Percentiles rank a stretch among this genome's conserved stretches.
Evolutionary conservation across 768 basidiomycete species (phyloP).

Genomic region (Tricholomella constricta): DNA sequence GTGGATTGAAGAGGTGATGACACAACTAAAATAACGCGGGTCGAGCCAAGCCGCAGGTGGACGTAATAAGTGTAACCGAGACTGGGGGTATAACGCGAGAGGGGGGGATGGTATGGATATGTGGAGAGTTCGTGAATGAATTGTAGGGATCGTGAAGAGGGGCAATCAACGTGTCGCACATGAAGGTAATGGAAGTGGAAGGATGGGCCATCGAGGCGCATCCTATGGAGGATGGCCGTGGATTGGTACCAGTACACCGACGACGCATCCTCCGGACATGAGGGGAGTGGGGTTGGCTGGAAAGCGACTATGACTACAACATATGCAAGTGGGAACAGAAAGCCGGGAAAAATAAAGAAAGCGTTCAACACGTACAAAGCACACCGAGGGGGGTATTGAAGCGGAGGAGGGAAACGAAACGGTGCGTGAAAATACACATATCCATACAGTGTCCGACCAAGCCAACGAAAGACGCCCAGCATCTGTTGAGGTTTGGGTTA

Average conservation of each 20-base stretch:
- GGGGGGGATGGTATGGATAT: constrained; percentile 12
- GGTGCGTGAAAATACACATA: constrained; percentile 27
- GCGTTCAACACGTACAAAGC: constrained; percentile 1
- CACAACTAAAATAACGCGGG: constrained; percentile 2
- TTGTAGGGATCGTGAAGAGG: no score
- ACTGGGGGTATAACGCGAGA: constrained; percentile 6
- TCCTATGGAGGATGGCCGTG: constrained; percentile 29
- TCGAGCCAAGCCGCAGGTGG: constrained; percentile 5
- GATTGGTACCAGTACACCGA: constrained; percentile 38
- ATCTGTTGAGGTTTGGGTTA: constrained; percentile 24
- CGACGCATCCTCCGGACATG: constrained; percentile 31
- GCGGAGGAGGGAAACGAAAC: constrained; percentile 5
- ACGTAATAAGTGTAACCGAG: constrained; percentile 5
- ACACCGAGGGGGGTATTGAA: not conserved
- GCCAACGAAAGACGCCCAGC: constrained; percentile 40
- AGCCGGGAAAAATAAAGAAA: constrained; percentile 1
- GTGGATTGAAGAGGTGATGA: constrained; percentile 1
- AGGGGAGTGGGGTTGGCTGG: constrained; percentile 12
- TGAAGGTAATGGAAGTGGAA: constrained; percentile 18
- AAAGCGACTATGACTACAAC: constrained; percentile 36
- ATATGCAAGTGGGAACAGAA: constrained; percentile 15
- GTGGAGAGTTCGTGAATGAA: constrained; percentile 12
- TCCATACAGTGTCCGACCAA: constrained; percentile 31
- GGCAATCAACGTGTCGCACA: constrained; percentile 21
- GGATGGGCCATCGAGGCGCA: constrained; percentile 43